phyloP scores from a whole-genome alignment of 768 basidiomycete species.

The Lactifluus piperatus region DNA sequence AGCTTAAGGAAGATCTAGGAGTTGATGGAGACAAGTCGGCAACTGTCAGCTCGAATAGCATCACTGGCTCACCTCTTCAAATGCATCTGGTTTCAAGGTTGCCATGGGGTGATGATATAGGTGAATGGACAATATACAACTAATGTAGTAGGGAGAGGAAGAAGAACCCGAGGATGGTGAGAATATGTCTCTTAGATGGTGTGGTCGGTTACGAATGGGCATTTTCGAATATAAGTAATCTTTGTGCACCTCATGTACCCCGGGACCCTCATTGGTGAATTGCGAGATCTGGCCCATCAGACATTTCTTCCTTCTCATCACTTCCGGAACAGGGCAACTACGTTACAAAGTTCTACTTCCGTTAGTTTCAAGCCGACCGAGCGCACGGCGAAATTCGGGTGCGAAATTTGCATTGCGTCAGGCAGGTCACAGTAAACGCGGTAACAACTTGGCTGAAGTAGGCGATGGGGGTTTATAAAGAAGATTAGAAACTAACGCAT shows the following conservation, averaged over 20 bases:
- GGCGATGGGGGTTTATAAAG: neutral
- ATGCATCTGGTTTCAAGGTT: conserved; percentile 14
- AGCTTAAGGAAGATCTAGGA: conserved; percentile 48
- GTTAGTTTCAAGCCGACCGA: conserved; percentile 7
- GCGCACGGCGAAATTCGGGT: neutral
- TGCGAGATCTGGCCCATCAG: conserved; percentile 14
- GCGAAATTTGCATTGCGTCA: conserved; percentile 1
- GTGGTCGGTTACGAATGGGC: neutral
- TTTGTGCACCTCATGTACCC: neutral
- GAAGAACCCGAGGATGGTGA: conserved; percentile 4
- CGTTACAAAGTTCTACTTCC: conserved; percentile 14
- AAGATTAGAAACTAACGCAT: neutral
- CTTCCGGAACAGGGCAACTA: conserved; percentile 11
- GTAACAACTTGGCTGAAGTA: neutral
- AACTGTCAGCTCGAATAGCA: neutral
- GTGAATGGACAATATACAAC: neutral
- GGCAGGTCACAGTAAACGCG: neutral
- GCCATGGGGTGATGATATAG: neutral
- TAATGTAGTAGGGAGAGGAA: neutral
- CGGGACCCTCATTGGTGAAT: conserved; percentile 9
- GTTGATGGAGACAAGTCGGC: neutral
- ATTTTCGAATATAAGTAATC: conserved; percentile 12
- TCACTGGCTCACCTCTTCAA: conserved; percentile 16
- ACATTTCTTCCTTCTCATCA: conserved; percentile 15
- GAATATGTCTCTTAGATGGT: conserved; percentile 1